Evolutionary conservation across 768 basidiomycete genomes (phyloP), one percentile per base, ranked within the genome.

Genomic region (Cystoderma amianthinum): DNA sequence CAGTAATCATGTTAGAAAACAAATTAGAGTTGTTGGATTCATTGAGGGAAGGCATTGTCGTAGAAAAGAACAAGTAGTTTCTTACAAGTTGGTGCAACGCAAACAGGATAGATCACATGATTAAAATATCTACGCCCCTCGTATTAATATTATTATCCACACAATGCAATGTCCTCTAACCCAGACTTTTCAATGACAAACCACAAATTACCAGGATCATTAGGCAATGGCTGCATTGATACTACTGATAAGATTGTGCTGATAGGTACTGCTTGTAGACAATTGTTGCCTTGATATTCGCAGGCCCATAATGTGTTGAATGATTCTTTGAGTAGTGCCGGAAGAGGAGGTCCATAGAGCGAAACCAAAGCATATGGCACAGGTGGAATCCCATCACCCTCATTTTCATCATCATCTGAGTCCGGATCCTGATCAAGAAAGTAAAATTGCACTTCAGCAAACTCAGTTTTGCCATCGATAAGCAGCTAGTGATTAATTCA

Each of bases 101-200:
- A n/a, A n/a, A n/a, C n/a, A n/a, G n/a, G n/a, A n/a, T n/a, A n/a
- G n/a, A n/a, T n/a, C n/a, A n/a, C n/a, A n/a, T n/a, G n/a, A n/a
- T n/a, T n/a, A n/a, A n/a, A n/a, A n/a, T n/a, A n/a, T n/a, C n/a
- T n/a, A n/a, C n/a, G n/a, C n/a, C n/a, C n/a, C n/a, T n/a, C n/a
- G n/a, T n/a, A n/a, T n/a, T n/a, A n/a, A n/a, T n/a, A n/a, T n/a
- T n/a, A n/a, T n/a, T n/a, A n/a, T n/a, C n/a, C n/a, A n/a, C n/a
- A n/a, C n/a, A n/a, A n/a, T n/a, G n/a, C n/a, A n/a, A n/a, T n/a
- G 34, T 52, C 51, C 37, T 52, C 51, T 19, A 56, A 24, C 60
- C 79, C 48, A 43, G 58, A 32, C 53, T 62, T 21, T 67, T 79
- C 39, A 63, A 75, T 19, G 43, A 53, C 37, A 62, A 65, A 53